Percentiles rank a stretch among this genome's conserved stretches.
Evolutionary conservation across 2,329 filamentous ascomycete genomes (phyloP).

Genomic region (Penicillium sp.): DNA sequence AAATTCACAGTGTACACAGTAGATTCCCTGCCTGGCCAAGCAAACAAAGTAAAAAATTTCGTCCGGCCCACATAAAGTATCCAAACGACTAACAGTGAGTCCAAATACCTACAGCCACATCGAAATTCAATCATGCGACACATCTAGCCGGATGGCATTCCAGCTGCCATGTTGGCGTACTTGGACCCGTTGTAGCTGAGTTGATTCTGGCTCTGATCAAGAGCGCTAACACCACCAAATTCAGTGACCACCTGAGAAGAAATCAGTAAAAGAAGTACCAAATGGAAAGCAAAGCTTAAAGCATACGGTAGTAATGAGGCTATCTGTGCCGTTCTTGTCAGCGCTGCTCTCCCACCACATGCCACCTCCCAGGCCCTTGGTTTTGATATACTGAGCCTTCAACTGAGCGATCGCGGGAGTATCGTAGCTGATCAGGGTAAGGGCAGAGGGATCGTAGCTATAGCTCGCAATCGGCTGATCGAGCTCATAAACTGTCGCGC

Average conservation of each 20-base stretch:
- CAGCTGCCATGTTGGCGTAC: neutral
- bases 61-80: neutral
- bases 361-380: slow-evolving; percentile 72
- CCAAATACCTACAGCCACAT: neutral
- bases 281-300: neutral
- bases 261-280: neutral
- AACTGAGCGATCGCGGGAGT: slow-evolving; percentile 64
- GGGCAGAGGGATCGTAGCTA: slow-evolving; percentile 64
- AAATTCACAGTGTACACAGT: neutral
- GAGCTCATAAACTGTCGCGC: slow-evolving; percentile 63
- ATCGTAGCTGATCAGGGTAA: slow-evolving; percentile 74
- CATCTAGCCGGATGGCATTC: neutral
- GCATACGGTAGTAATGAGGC: slow-evolving; percentile 62
- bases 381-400: slow-evolving; percentile 72
- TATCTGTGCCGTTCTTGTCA: slow-evolving; percentile 65
- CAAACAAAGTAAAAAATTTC: no score
- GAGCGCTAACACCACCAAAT: neutral
- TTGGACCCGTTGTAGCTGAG: neutral
- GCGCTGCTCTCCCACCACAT: slow-evolving; percentile 97
- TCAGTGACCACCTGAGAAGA: neutral
- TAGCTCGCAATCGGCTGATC: slow-evolving; percentile 65
- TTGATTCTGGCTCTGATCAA: neutral
- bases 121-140: neutral
- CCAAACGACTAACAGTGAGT: neutral
- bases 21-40: neutral